These are phyloP conservation scores for Fusarium pseudograminearum DNA, from an alignment of 2,329 filamentous ascomycete species.

Conservation along the genomic window DNA sequence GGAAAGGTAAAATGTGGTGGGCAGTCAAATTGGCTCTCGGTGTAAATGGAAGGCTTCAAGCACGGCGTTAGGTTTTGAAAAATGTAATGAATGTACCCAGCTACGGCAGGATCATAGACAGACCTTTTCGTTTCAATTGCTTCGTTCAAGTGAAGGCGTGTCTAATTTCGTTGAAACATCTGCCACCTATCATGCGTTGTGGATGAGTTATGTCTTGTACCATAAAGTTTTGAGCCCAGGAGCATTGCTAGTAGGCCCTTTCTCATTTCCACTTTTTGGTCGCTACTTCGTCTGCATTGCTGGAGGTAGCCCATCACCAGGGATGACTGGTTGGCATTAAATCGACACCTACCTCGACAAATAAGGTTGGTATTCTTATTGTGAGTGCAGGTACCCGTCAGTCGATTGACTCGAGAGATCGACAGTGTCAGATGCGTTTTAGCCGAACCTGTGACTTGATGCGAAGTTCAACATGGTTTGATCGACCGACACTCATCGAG, in stretches of 20 bases:
- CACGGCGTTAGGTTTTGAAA: constrained; percentile 50
- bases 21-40: constrained; percentile 32
- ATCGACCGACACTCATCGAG: constrained; percentile 11
- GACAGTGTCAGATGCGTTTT: constrained; percentile 27
- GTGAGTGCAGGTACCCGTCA: constrained; percentile 12
- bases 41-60: constrained; percentile 45
- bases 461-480: constrained; percentile 7
- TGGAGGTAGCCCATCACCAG: background rate
- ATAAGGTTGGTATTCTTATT: constrained; percentile 6
- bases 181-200: background rate
- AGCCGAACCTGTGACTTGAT: constrained; percentile 18
- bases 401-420: constrained; percentile 9
- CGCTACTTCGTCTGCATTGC: background rate
- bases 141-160: constrained; percentile 10
- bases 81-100: constrained; percentile 46
- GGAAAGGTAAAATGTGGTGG: constrained; percentile 15
- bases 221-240: background rate
- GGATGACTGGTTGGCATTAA: background rate
- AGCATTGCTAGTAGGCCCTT: background rate
- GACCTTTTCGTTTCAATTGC: constrained; percentile 23
- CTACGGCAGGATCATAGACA: constrained; percentile 33
- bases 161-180: background rate
- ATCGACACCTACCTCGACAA: background rate
- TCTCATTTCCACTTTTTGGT: background rate
- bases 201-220: constrained; percentile 2